Percentiles rank a stretch among this genome's conserved stretches.
phyloP scores from a whole-genome alignment of 768 basidiomycete genomes.

The Pulveroboletus sp. region DNA sequence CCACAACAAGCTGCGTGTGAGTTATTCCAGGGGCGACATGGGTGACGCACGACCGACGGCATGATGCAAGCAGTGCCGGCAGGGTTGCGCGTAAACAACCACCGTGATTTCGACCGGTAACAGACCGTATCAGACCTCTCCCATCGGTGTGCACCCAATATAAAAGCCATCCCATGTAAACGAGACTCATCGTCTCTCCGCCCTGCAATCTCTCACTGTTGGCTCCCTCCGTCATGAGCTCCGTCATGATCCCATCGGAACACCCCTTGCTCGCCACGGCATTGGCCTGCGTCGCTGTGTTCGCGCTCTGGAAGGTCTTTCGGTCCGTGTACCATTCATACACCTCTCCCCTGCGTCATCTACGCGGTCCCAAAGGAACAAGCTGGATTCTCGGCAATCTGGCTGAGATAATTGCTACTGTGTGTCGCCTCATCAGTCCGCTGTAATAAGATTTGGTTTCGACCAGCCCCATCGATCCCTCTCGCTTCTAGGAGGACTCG shows the following conservation, averaged over 20 bases:
- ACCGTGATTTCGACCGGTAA: no score
- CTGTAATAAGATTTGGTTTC: neutral
- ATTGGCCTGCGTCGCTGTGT: neutral
- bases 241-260: constrained; percentile 6
- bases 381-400: constrained; percentile 49
- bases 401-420: constrained; percentile 40
- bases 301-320: constrained; percentile 9
- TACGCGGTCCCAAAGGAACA: constrained; percentile 42
- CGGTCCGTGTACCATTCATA: constrained; percentile 29
- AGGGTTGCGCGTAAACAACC: no score
- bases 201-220: no score
- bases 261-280: neutral
- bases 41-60: no score
- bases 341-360: constrained; percentile 40
- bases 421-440: constrained; percentile 14
- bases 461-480: neutral
- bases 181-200: no score
- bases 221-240: no score
- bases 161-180: no score
- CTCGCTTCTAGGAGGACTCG: constrained; percentile 2
- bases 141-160: no score
- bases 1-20: no score
- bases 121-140: no score
- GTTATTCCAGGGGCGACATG: no score
- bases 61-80: no score